Base-by-base conservation (phyloP, 495 filamentous ascomycete species). In the Neurospora sp. region DNA sequence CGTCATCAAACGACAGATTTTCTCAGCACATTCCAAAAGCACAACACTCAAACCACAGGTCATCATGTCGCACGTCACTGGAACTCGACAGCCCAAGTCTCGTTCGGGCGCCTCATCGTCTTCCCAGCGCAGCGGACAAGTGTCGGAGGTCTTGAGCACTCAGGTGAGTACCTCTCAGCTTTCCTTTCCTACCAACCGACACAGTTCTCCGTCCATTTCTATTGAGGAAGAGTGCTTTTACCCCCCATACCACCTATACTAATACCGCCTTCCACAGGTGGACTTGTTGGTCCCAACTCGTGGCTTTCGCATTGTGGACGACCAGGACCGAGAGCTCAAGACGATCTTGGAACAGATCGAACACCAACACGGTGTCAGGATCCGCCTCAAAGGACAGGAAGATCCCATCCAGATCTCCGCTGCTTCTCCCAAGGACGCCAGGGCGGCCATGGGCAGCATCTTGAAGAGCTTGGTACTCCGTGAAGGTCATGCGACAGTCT, bases 261-360 rank as follows among this genome's bases (percentile, higher is more conserved):
- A 66, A 66, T 37, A 35, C 14, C 27, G 1, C 7, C 54, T 37
- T 35, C 54, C 27, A 14, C 35, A 74, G 73, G 35, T 66, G 12
- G n/a, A 37, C 14, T 23, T 74, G n/a, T 5, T 59, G 7, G 2
- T 74, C 11, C 70, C 73, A 23, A 27, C 44, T 4, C 38, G 40
- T 18, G 46, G 70, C 5, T 76, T 69, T 73, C 73, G 73, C 23
- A 71, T 74, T 27, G 16, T 77, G 40, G 75, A 79, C 66, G 72
- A 71, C 0, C 37, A 62, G 31, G 74, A 78, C 40, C 41, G 62
- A 23, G 73, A 76, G n/a, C 38, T 73, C 59, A 54, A 54, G 41
- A 46, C 62, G 1, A 11, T 75, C 1, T 8, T 80, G 40, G 11
- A 54, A 8, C 76, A 76, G 18, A 75, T 80, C 14, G 71, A 72